Evolutionary conservation across 208 protist genomes (phyloP).

Genomic region (Trypanosoma scelopori): DNA sequence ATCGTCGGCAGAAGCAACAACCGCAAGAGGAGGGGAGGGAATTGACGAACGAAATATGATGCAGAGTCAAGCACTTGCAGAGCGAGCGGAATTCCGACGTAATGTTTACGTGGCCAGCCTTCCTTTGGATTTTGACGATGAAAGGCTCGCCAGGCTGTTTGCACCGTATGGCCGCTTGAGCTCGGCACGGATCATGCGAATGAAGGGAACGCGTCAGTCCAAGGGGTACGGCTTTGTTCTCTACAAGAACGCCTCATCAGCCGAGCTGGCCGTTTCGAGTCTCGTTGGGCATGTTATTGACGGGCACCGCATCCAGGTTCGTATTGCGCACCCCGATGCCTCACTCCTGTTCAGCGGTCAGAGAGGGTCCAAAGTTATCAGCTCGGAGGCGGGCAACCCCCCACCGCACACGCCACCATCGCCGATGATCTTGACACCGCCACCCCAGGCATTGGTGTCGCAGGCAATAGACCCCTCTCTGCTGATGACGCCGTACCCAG

Average conservation of each 20-base stretch:
- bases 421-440: neutral
- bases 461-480: conserved; percentile 1
- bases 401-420: conserved; percentile 5
- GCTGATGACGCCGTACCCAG: conserved; percentile 11
- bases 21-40: neutral
- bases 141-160: conserved; percentile 64
- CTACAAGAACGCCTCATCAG: conserved; percentile 41
- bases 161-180: conserved; percentile 52
- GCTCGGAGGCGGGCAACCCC: conserved; percentile 9
- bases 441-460: neutral
- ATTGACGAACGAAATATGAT: neutral
- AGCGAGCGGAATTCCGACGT: conserved; percentile 24
- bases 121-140: conserved; percentile 61
- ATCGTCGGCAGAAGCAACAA: neutral
- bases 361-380: conserved; percentile 11
- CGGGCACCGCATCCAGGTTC: conserved; percentile 67
- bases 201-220: conserved; percentile 49
- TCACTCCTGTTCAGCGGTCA: conserved; percentile 30
- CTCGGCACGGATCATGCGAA: conserved; percentile 68
- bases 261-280: conserved; percentile 40
- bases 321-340: conserved; percentile 54
- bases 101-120: conserved; percentile 86
- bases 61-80: neutral
- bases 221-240: conserved; percentile 86
- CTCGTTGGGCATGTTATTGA: conserved; percentile 47